Base-by-base conservation (phyloP, 106 monocot genomes). In the Dioscorea dumetorum region DNA sequence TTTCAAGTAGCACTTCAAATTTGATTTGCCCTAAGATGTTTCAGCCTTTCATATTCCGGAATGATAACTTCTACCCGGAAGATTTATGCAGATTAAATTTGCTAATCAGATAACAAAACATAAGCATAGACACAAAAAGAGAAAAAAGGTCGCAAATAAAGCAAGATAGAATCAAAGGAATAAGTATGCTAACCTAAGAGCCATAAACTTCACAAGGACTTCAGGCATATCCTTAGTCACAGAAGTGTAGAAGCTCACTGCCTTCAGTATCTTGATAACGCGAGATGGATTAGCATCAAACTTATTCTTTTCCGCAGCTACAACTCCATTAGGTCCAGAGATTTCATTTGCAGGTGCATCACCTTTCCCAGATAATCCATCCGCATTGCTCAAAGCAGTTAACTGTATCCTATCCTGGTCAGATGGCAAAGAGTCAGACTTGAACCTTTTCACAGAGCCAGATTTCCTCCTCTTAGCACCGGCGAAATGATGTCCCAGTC, bases 401-500 rank as follows among this genome's bases (percentile, higher is more conserved):
- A 22, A 60, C 14, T 58, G 67, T 8, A 17, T 63, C 4, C 64
- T 49, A 24, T 72, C 69, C 19, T 64, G 64, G 21, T 24, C 12
- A 8, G 6, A 23, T 24, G 34, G 61, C 1, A n/a, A 22, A 6
- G 59, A 15, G 28, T 71, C 81, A 60, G 69, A 72, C 77, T 85
- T 77, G 62, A 99, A 93, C 74, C 97, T 87, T 50, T 75, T 84
- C 13, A 99, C 89, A 35, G 68, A 70, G n/a, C 84, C 86, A 34
- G 92, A 93, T 69, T 99, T 99, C 72, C 97, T 82, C 81, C 77
- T 99, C 77, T 76, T 89, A 32, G 97, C 83, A 65, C 97, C 97
- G 20, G 72, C 76, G 18, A 70, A 69, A 57, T 49, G 76, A 49
- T 23, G 63, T 17, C 24, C 68, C n/a, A 72, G 77, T 54, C 54